Conservation (phyloP, 2,329 filamentous ascomycete genomes). For the Seiridium cupressi region DNA sequence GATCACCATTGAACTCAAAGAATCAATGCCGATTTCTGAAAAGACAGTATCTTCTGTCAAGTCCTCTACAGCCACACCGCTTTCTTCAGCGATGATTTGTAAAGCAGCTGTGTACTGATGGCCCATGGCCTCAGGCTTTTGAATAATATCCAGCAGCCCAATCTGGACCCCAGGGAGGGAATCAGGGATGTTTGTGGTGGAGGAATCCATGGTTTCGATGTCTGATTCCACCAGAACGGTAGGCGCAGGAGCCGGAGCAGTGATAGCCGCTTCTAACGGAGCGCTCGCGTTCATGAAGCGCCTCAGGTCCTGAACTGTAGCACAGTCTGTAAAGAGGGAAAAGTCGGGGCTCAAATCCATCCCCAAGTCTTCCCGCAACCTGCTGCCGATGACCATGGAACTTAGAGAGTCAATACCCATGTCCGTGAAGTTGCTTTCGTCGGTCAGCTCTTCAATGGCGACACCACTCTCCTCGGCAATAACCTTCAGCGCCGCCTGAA, state of each 20-base stretch:
- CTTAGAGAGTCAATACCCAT: conserved; percentile 14
- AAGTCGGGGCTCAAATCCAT: conserved; percentile 8
- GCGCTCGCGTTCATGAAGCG: neutral
- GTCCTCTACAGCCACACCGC: neutral
- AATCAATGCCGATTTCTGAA: neutral
- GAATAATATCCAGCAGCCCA: neutral
- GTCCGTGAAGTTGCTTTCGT: conserved; percentile 18
- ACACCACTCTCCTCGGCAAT: conserved; percentile 17
- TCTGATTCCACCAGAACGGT: neutral
- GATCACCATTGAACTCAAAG: neutral
- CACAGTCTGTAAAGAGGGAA: conserved; percentile 3
- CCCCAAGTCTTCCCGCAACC: conserved; percentile 14
- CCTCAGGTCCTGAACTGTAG: neutral
- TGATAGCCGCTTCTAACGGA: neutral
- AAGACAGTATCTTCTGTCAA: neutral
- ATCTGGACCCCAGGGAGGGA: neutral
- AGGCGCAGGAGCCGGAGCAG: neutral
- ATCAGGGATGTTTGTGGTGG: neutral
- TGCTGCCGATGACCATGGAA: conserved; percentile 14
- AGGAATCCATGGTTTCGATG: neutral
- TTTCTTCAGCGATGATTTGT: neutral
- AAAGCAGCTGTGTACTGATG: neutral
- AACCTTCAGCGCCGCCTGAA: neutral
- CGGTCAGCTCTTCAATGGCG: conserved; percentile 16
- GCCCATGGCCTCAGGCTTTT: neutral